Conservation (phyloP, 1,139 yeast species). For the Casaregolazyma lundiana region DNA sequence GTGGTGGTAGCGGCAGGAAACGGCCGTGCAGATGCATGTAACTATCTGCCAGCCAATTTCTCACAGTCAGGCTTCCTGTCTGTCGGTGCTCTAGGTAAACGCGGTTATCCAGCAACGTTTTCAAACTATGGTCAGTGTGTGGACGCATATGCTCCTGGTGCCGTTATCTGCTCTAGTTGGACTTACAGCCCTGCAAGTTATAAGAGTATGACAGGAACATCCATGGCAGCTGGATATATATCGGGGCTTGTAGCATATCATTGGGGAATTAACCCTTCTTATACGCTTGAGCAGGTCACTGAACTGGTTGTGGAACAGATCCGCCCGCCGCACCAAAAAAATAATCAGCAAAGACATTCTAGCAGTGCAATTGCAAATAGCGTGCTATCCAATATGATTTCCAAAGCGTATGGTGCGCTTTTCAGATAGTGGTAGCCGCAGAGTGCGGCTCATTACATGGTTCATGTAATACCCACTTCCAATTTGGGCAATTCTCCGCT, state of each 20-base stretch:
- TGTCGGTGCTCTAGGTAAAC: constrained; percentile 75
- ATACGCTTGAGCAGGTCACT: constrained; percentile 19
- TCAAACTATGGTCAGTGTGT: constrained; percentile 88
- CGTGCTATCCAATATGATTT: too few relatives aligned
- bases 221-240: constrained; percentile 83
- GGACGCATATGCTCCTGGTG: constrained; percentile 79
- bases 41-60: constrained; percentile 75
- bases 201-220: constrained; percentile 67
- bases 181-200: constrained; percentile 28
- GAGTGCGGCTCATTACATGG: too few relatives aligned
- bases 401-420: too few relatives aligned
- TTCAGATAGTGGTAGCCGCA: too few relatives aligned
- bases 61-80: constrained; percentile 59
- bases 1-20: constrained; percentile 89
- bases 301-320: constrained; percentile 19
- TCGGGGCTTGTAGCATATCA: constrained; percentile 68
- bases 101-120: constrained; percentile 64
- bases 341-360: neutral
- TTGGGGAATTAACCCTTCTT: constrained; percentile 41
- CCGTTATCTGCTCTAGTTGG: constrained; percentile 48
- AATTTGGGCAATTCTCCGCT: too few relatives aligned
- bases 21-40: constrained; percentile 68
- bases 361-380: neutral
- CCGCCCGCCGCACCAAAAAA: neutral
- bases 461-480: too few relatives aligned